A percentile compares a stretch with the other conserved stretches of the same genome.
Conservation (phyloP, 2,329 filamentous ascomycete species). For the Monilinia fructicola region DNA sequence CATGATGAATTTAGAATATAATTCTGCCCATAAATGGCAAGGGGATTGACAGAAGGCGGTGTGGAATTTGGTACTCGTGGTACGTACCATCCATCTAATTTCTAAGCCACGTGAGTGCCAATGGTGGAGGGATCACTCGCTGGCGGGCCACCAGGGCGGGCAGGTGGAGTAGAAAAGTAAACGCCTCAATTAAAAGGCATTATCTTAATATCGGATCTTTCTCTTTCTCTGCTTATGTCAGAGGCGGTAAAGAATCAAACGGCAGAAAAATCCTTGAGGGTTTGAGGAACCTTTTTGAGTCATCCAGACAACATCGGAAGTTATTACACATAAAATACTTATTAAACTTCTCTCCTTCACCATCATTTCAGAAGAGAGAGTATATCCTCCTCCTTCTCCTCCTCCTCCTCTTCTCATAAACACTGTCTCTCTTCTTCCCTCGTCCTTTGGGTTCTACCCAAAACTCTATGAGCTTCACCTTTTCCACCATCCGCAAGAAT, state of each 20-base stretch:
- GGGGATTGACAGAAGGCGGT: not conserved
- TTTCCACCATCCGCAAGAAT: conserved; percentile 1
- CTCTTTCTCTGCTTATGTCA: not conserved
- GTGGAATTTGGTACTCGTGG: not conserved
- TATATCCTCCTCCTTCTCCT: not conserved
- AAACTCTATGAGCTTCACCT: conserved; percentile 10
- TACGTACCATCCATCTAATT: too few species aligned
- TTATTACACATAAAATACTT: not conserved
- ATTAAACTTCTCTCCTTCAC: not conserved
- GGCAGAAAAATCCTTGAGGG: conserved; percentile 14
- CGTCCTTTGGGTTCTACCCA: not conserved
- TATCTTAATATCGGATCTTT: too few species aligned
- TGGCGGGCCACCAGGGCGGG: not conserved
- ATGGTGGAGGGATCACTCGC: too few species aligned
- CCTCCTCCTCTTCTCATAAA: not conserved
- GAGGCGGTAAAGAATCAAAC: not conserved
- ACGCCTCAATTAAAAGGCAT: not conserved
- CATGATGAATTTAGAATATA: not conserved
- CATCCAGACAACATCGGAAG: not conserved
- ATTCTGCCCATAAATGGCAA: not conserved
- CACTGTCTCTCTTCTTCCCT: not conserved
- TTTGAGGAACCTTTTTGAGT: conserved; percentile 2
- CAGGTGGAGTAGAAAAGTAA: not conserved
- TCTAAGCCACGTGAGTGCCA: too few species aligned
- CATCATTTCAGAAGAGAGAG: not conserved